phyloP scores from a whole-genome alignment of 805 yeast species.

The Cyberlindnera mississippiensis region DNA sequence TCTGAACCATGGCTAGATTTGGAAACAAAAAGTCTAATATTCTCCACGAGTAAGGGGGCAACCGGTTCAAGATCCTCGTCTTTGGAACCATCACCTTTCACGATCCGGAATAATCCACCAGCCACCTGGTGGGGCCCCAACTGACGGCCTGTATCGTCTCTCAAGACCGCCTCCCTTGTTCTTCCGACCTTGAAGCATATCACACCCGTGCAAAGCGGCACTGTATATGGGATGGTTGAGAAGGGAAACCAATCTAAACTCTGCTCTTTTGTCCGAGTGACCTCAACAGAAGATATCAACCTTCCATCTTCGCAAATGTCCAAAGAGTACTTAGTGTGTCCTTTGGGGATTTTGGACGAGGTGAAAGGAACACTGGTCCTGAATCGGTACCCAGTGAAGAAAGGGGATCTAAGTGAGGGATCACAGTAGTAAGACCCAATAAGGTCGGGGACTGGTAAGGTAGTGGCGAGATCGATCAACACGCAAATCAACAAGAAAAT shows the following conservation, averaged over 20 bases:
- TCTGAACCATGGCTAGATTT: background rate
- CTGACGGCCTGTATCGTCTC: background rate
- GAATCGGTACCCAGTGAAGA: slow-evolving; percentile 6
- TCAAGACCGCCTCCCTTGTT: slow-evolving; percentile 3
- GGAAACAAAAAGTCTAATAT: background rate
- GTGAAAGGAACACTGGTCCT: background rate
- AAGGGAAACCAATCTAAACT: slow-evolving; percentile 2
- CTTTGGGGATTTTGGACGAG: background rate
- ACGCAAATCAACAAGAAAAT: no score
- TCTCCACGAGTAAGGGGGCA: slow-evolving; percentile 1
- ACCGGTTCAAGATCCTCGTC: slow-evolving; percentile 6
- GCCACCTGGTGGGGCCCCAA: slow-evolving; percentile 1
- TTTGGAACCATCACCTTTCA: slow-evolving; percentile 6
- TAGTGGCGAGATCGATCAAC: no score
- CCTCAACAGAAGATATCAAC: slow-evolving; percentile 1
- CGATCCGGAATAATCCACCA: slow-evolving; percentile 8
- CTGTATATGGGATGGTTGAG: background rate
- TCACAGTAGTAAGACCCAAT: slow-evolving; percentile 6
- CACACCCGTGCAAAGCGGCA: slow-evolving; percentile 5
- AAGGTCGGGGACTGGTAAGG: background rate
- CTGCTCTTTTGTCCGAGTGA: background rate
- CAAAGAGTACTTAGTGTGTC: background rate
- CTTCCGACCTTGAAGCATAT: slow-evolving; percentile 8
- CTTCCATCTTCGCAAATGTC: slow-evolving; percentile 4
- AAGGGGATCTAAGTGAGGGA: slow-evolving; percentile 4